Conservation (phyloP, 306 rosid genomes). For the Ceratonia siliqua region DNA sequence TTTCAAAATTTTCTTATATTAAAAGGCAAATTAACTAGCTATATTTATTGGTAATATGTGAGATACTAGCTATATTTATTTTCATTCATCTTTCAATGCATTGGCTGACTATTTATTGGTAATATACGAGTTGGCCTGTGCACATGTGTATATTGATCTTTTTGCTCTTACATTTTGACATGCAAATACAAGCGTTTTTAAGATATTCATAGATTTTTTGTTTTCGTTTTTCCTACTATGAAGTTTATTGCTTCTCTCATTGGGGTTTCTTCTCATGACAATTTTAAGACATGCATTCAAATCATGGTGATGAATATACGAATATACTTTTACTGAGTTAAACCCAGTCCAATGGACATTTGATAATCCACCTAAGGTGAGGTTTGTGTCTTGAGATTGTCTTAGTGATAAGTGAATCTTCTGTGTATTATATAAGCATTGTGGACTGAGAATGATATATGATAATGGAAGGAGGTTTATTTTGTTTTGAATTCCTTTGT, state of each 20-base stretch:
- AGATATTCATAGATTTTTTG: neutral
- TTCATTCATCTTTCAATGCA: too few relatives aligned
- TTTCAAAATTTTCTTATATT: neutral
- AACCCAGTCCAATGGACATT: constrained; percentile 78
- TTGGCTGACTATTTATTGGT: too few relatives aligned
- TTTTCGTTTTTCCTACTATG: neutral
- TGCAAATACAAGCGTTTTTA: constrained; percentile 5
- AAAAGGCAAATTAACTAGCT: neutral
- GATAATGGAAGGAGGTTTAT: constrained; percentile 5
- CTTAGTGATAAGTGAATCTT: neutral
- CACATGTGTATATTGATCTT: neutral
- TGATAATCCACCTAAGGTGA: constrained; percentile 71
- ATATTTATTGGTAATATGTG: too few relatives aligned
- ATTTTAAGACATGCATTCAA: constrained; percentile 70
- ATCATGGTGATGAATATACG: constrained; percentile 71
- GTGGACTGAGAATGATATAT: neutral
- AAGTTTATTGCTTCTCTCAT: neutral
- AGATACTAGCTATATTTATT: too few relatives aligned
- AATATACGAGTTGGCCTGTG: neutral
- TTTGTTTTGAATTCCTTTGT: neutral
- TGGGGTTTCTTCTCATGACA: constrained; percentile 26
- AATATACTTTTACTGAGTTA: constrained; percentile 61
- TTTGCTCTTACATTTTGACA: neutral
- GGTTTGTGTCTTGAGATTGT: constrained; percentile 18
- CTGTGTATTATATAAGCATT: neutral